Evolutionary conservation across 2,329 filamentous ascomycete genomes (phyloP).

Genomic region (Nemania sp.): DNA sequence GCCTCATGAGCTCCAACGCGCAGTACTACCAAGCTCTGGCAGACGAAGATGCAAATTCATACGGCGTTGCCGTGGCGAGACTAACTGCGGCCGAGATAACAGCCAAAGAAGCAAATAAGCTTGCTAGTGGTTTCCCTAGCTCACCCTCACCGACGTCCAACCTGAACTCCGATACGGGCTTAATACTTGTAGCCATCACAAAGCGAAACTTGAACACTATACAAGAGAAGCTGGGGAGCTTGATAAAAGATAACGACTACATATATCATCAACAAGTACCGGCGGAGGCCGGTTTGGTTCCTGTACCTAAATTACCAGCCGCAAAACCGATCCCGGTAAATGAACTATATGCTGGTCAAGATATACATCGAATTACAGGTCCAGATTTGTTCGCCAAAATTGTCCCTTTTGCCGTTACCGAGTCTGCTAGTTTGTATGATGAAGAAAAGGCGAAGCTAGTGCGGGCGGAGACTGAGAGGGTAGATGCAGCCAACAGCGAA

Average conservation of each 20-base stretch:
- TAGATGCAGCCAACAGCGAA: constrained; percentile 90
- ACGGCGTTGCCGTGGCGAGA: constrained; percentile 82
- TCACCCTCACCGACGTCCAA: constrained; percentile 82
- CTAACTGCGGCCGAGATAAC: constrained; percentile 79
- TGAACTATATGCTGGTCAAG: constrained; percentile 94
- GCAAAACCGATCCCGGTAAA: constrained; percentile 97
- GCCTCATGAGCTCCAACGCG: constrained; percentile 80
- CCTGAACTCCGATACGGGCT: constrained; percentile 76
- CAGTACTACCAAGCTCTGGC: constrained; percentile 93
- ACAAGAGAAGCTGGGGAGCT: constrained; percentile 75
- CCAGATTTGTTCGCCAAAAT: constrained; percentile 97
- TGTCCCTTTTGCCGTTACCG: constrained; percentile 91
- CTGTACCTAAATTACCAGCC: constrained; percentile 87
- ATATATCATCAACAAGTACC: constrained; percentile 96
- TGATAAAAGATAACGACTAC: constrained; percentile 93
- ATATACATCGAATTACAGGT: constrained; percentile 95
- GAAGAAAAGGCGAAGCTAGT: constrained; percentile 98
- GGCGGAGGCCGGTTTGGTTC: constrained; percentile 76
- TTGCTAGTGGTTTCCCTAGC: constrained; percentile 78
- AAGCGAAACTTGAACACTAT: constrained; percentile 81
- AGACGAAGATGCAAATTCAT: constrained; percentile 85
- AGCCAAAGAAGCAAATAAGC: constrained; percentile 75
- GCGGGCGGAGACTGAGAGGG: constrained; percentile 88
- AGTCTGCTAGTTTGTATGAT: constrained; percentile 95
- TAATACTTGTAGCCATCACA: constrained; percentile 74